These are phyloP conservation scores for Ganoderma multipileum DNA, from an alignment of 1,284 basidiomycete genomes.

Conservation along the genomic window DNA sequence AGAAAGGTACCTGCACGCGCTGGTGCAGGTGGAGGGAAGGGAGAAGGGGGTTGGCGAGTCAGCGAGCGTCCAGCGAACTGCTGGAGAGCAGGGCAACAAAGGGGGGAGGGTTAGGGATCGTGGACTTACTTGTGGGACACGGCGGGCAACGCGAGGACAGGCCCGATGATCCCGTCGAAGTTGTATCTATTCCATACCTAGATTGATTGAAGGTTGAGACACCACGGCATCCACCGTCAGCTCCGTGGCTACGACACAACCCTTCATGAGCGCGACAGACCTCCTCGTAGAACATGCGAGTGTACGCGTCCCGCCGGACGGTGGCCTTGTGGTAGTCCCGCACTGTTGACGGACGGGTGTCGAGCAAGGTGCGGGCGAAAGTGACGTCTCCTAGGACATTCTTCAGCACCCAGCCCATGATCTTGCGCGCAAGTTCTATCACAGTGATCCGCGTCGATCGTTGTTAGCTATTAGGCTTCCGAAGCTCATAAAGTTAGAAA, in stretches of 20 bases:
- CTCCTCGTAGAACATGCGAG: slow-evolving; percentile 60
- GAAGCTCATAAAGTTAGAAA: slow-evolving; percentile 41
- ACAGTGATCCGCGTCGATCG: neutral
- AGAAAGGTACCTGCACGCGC: slow-evolving; percentile 31
- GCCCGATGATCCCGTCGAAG: slow-evolving; percentile 82
- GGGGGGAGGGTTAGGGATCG: slow-evolving; percentile 51
- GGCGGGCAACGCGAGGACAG: slow-evolving; percentile 77
- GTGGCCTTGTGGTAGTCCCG: slow-evolving; percentile 59
- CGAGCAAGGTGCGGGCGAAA: slow-evolving; percentile 56
- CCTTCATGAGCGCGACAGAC: slow-evolving; percentile 43
- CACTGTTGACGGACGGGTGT: slow-evolving; percentile 59
- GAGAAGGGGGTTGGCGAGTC: slow-evolving; percentile 44
- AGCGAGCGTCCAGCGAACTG: slow-evolving; percentile 35
- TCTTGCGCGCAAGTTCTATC: neutral
- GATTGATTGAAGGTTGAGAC: neutral
- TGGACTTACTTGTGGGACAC: slow-evolving; percentile 69
- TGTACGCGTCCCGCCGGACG: slow-evolving; percentile 59
- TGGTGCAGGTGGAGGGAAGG: slow-evolving; percentile 5
- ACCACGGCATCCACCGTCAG: neutral
- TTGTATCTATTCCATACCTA: slow-evolving; percentile 75
- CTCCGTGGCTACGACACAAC: neutral
- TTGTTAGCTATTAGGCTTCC: neutral
- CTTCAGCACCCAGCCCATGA: slow-evolving; percentile 52
- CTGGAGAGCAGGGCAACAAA: neutral
- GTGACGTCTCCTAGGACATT: slow-evolving; percentile 59